These are phyloP conservation scores for Xerocomus nothofagi DNA, from an alignment of 1,284 basidiomycete species.

Conservation along the genomic window DNA sequence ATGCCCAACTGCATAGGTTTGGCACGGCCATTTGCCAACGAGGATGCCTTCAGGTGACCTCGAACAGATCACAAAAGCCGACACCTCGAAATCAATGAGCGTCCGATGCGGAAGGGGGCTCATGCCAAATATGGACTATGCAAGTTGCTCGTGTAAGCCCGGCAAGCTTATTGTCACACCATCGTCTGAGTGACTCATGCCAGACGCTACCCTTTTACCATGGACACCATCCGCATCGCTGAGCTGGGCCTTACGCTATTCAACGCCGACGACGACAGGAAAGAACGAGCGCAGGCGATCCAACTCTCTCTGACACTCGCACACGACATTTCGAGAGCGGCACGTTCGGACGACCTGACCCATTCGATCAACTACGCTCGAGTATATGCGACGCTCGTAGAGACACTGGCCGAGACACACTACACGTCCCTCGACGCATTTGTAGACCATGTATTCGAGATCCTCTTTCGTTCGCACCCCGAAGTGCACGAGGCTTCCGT, in stretches of 20 bases:
- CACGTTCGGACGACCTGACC: slow-evolving; percentile 55
- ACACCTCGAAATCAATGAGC: background rate
- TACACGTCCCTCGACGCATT: slow-evolving; percentile 22
- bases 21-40: slow-evolving; percentile 29
- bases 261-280: slow-evolving; percentile 38
- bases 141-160: too few species aligned
- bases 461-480: slow-evolving; percentile 15
- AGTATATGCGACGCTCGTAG: slow-evolving; percentile 40
- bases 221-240: slow-evolving; percentile 33
- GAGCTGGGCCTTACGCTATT: background rate
- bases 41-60: slow-evolving; percentile 29
- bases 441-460: slow-evolving; percentile 6
- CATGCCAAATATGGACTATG: background rate
- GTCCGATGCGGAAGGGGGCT: background rate
- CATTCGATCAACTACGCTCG: slow-evolving; percentile 62
- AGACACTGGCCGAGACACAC: slow-evolving; percentile 8
- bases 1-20: slow-evolving; percentile 26
- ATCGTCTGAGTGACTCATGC: too few species aligned
- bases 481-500: slow-evolving; percentile 12
- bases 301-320: slow-evolving; percentile 39
- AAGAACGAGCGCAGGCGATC: slow-evolving; percentile 52
- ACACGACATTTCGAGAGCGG: slow-evolving; percentile 55
- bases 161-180: too few species aligned
- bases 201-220: too few species aligned
- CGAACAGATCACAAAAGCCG: slow-evolving; percentile 13